A percentile compares a stretch with the other conserved stretches of the same genome.
phyloP scores from a whole-genome alignment of 2,329 filamentous ascomycete genomes.

The Talaromyces piceae region DNA sequence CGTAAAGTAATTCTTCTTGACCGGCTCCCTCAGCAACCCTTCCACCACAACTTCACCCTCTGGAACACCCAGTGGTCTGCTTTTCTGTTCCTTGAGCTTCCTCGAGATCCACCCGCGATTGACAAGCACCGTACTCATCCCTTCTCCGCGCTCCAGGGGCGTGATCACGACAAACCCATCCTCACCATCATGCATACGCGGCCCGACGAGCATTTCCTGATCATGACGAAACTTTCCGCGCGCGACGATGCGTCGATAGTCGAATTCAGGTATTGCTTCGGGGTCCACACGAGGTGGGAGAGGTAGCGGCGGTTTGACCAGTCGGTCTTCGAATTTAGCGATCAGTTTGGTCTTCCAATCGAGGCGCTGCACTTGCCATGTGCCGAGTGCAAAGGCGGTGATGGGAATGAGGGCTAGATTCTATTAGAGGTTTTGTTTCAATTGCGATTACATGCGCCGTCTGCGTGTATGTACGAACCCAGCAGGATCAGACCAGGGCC shows the following conservation, averaged over 20 bases:
- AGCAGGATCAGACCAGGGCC: constrained; percentile 74
- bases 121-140: constrained; percentile 66
- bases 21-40: constrained; percentile 78
- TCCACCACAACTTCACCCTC: constrained; percentile 67
- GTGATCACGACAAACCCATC: constrained; percentile 90
- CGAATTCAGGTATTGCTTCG: constrained; percentile 75
- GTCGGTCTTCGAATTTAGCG: constrained; percentile 83
- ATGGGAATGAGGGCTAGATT: constrained; percentile 75
- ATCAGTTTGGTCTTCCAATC: constrained; percentile 91
- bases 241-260: constrained; percentile 77
- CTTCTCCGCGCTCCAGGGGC: constrained; percentile 65
- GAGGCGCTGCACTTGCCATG: constrained; percentile 91
- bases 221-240: constrained; percentile 73
- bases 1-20: constrained; percentile 98
- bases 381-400: constrained; percentile 81
- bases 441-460: background rate
- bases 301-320: constrained; percentile 77
- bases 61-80: constrained; percentile 59
- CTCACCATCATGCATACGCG: constrained; percentile 78
- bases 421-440: too few species aligned
- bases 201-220: constrained; percentile 92
- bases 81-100: constrained; percentile 58
- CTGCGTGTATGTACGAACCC: constrained; percentile 36
- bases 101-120: constrained; percentile 89
- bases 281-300: constrained; percentile 78